Percentiles rank a stretch among this genome's conserved stretches.
Conservation (phyloP, 1,139 yeast genomes). For the Arxiozyma heterogenica region DNA sequence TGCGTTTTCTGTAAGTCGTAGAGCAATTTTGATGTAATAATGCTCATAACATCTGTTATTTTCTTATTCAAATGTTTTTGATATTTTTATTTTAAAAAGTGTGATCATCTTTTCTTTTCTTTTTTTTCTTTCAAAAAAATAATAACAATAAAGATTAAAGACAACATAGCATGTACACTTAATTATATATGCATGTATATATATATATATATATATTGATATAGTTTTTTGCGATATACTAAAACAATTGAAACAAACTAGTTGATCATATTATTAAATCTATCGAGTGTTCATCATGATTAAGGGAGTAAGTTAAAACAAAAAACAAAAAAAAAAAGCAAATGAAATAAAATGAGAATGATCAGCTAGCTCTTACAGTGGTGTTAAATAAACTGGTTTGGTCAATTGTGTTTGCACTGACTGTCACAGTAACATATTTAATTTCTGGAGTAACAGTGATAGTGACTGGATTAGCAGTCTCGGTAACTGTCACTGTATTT, state of each 20-base stretch:
- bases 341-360: no score
- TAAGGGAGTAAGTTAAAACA: no score
- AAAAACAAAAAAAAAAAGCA: no score
- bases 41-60: no score
- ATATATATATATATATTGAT: no score
- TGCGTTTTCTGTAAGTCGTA: no score
- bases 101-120: no score
- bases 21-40: neutral
- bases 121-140: no score
- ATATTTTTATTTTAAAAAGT: no score
- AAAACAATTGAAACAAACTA: neutral
- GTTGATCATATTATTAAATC: neutral
- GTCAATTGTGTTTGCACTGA: constrained; percentile 7
- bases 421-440: constrained; percentile 17
- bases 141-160: neutral
- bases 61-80: neutral
- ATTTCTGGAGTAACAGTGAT: neutral
- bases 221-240: neutral
- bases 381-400: constrained; percentile 11
- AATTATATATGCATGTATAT: no score
- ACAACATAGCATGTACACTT: no score
- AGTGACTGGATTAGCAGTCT: constrained; percentile 9
- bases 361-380: neutral
- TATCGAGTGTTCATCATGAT: no score
- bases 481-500: neutral